Conservation (phyloP, 2,329 filamentous ascomycete genomes). For the Alternaria brassicicola region DNA sequence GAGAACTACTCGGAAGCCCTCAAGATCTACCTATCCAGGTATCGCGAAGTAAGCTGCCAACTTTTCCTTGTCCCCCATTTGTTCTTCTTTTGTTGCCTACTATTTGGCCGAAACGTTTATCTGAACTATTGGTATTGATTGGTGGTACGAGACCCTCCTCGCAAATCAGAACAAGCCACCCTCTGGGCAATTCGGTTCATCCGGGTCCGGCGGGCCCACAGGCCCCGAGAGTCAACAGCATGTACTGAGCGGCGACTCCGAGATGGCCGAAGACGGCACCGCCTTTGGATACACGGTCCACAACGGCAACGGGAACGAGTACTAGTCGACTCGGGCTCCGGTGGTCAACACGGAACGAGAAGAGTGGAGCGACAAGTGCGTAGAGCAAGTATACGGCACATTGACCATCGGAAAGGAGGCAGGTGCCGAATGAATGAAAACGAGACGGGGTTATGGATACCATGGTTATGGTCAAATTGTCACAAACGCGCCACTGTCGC, state of each 20-base stretch:
- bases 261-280: constrained; percentile 52
- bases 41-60: constrained; percentile 82
- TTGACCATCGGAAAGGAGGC: constrained; percentile 24
- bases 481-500: constrained; percentile 8
- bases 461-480: constrained; percentile 29
- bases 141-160: constrained; percentile 74
- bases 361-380: constrained; percentile 7
- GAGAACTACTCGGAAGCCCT: constrained; percentile 98
- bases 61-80: constrained; percentile 31
- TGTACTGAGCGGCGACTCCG: constrained; percentile 53
- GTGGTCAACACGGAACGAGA: constrained; percentile 10
- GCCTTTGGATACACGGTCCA: constrained; percentile 51
- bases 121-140: constrained; percentile 60
- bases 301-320: constrained; percentile 51
- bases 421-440: neutral
- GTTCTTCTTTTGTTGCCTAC: constrained; percentile 46
- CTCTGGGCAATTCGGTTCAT: constrained; percentile 47
- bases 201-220: constrained; percentile 44
- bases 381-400: constrained; percentile 17
- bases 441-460: constrained; percentile 1
- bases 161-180: constrained; percentile 68
- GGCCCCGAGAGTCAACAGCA: constrained; percentile 50
- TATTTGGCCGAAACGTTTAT: constrained; percentile 51
- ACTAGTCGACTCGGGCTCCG: constrained; percentile 39
- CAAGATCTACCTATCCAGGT: constrained; percentile 97